Evolutionary conservation across 139 green algal genomes (phyloP), one percentile per base, ranked within the genome.

Genomic region (Micractinium conductrix): DNA sequence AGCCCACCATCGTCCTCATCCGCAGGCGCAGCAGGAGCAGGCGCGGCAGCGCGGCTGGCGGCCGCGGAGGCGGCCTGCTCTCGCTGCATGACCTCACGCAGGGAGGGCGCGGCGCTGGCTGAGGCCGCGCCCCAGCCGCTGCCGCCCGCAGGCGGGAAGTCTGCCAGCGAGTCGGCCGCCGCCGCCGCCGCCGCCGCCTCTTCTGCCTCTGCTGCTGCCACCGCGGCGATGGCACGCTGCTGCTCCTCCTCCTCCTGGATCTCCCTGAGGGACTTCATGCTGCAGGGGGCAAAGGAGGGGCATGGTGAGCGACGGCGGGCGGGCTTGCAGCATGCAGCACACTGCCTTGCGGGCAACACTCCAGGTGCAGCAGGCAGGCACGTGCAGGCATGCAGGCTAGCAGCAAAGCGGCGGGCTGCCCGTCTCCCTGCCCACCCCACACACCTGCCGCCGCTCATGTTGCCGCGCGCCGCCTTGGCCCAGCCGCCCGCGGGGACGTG

Each of bases 181-280:
- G 50, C 12, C 2, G 55, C 75, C 16, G 75, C 53, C 35, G 33
- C 17, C 35, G 62, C 55, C 1, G 24, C 55, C 55, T 71, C 53
- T 14, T 42, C 55, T 35, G 76, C 55, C 53, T 60, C 44, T 7
- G 72, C 44, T 6, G 74, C 48, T 17, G 74, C 50, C 19, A 40
- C 74, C 30, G 74, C 74, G 10, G 33, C 74, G 33, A 67, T 44
- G 8, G 74, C 74, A 0, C 40, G 35, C n/a, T 35, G 44, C 38
- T 33, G 43, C 80, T 85, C 58, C 33, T 53, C 78, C 75, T 88
- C 78, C 74, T 93, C 90, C 43, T 93, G 90, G 22, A 93, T 92
- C 42, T 93, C 85, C n/a, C 71, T 45, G 63, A 92, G 63, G 19
- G 90, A 90, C 44, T 75, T 21, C 19, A 33, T 74, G 74, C 45